Conservation (phyloP, 2,329 filamentous ascomycete genomes). For the Cercospora beticola region DNA sequence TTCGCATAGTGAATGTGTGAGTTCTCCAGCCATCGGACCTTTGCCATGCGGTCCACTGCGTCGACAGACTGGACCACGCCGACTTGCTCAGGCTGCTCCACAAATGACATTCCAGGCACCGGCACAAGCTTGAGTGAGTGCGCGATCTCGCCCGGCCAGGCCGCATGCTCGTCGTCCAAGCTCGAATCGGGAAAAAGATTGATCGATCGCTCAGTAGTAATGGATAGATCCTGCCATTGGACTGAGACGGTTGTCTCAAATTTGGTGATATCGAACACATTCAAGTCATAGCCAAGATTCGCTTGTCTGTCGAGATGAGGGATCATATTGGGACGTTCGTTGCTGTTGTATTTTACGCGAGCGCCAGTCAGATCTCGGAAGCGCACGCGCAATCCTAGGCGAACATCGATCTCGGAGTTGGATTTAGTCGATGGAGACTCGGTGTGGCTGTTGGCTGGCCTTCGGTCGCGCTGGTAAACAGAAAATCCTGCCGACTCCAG, state of each 20-base stretch:
- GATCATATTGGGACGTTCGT: conserved; percentile 43
- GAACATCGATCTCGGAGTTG: conserved; percentile 37
- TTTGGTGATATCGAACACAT: conserved; percentile 54
- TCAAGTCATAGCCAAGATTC: conserved; percentile 58
- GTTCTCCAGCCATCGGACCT: conserved; percentile 55
- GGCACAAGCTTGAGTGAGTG: conserved; percentile 29
- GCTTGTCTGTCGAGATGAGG: conserved; percentile 48
- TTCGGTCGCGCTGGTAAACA: conserved; percentile 44
- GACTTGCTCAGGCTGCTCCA: conserved; percentile 46
- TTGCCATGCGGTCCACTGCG: conserved; percentile 56
- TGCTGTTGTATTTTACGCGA: conserved; percentile 52
- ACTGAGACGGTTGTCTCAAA: conserved; percentile 54
- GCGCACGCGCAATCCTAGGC: conserved; percentile 44
- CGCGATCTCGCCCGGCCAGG: conserved; percentile 57
- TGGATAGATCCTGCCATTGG: conserved; percentile 59
- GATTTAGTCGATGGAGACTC: conserved; percentile 28
- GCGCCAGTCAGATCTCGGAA: conserved; percentile 56
- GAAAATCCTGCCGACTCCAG: conserved; percentile 45
- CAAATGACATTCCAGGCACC: conserved; percentile 19
- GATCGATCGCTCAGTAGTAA: conserved; percentile 49
- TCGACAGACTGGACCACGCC: conserved; percentile 60
- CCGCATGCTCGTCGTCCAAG: conserved; percentile 55
- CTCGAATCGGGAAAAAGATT: conserved; percentile 52
- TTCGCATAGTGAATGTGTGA: conserved; percentile 59
- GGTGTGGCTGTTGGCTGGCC: conserved; percentile 11